Conservation (phyloP, 2,329 filamentous ascomycete genomes). For the Monosporascus sp. region DNA sequence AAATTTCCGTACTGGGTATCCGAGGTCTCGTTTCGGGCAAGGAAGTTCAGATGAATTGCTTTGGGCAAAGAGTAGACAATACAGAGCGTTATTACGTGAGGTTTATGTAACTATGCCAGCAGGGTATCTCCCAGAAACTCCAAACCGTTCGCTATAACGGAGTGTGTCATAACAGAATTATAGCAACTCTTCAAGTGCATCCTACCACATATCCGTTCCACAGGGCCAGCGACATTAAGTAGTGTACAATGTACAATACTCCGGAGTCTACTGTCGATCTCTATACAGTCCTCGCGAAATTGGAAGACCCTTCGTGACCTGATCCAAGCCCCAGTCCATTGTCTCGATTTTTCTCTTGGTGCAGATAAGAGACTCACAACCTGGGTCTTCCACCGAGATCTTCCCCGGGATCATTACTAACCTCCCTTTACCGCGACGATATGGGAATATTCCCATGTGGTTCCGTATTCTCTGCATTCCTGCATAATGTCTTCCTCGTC, state of each 20-base stretch:
- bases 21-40: too few species aligned
- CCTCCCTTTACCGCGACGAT: slow-evolving; percentile 50
- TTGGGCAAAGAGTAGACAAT: too few species aligned
- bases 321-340: neutral
- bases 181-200: neutral
- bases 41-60: too few species aligned
- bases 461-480: slow-evolving; percentile 50
- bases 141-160: neutral
- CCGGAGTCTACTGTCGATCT: neutral
- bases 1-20: too few species aligned
- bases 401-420: slow-evolving; percentile 1
- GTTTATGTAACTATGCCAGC: neutral
- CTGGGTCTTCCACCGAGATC: neutral
- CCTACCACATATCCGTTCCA: neutral
- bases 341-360: neutral
- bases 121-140: neutral
- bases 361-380: neutral
- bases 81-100: neutral
- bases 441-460: slow-evolving; percentile 54
- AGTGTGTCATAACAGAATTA: neutral
- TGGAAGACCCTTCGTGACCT: neutral
- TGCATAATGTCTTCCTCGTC: slow-evolving; percentile 48
- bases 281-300: too few species aligned
- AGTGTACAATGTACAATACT: neutral
- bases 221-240: neutral